Evolutionary conservation across 768 basidiomycete species (phyloP).

Genomic region (Botryobasidium botryosum): DNA sequence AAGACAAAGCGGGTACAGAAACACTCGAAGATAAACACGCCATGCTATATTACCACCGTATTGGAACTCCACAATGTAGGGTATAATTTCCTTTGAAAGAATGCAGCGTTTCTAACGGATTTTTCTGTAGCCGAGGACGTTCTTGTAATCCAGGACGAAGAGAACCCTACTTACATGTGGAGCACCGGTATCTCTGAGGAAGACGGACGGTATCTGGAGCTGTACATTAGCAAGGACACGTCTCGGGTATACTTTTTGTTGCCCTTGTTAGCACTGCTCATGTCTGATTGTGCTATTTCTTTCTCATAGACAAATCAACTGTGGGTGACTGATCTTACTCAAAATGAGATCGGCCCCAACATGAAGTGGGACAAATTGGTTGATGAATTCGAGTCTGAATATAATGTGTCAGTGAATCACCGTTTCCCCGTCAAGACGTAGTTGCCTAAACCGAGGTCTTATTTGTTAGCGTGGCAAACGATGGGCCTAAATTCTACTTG

Average conservation of each 20-base stretch:
- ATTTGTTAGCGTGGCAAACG: constrained; percentile 38
- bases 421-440: constrained; percentile 1
- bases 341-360: constrained; percentile 40
- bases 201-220: constrained; percentile 45
- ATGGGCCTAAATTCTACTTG: constrained; percentile 44
- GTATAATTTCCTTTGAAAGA: no score
- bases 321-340: constrained; percentile 52
- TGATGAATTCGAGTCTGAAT: constrained; percentile 50
- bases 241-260: constrained; percentile 35
- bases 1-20: constrained; percentile 39
- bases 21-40: constrained; percentile 48
- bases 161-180: constrained; percentile 53
- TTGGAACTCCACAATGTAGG: constrained; percentile 54
- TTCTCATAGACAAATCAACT: constrained; percentile 44
- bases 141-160: constrained; percentile 44
- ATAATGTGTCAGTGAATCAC: constrained; percentile 33
- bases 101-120: constrained; percentile 10
- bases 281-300: no score
- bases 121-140: constrained; percentile 40
- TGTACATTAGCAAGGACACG: constrained; percentile 42
- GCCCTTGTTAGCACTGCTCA: no score
- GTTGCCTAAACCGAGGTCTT: background rate
- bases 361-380: constrained; percentile 60
- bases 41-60: constrained; percentile 56
- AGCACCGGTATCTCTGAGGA: constrained; percentile 34